A percentile compares a stretch with the other conserved stretches of the same genome.
These are phyloP conservation scores for Coniella vitis DNA, from an alignment of 2,329 filamentous ascomycete species.

Conservation along the genomic window DNA sequence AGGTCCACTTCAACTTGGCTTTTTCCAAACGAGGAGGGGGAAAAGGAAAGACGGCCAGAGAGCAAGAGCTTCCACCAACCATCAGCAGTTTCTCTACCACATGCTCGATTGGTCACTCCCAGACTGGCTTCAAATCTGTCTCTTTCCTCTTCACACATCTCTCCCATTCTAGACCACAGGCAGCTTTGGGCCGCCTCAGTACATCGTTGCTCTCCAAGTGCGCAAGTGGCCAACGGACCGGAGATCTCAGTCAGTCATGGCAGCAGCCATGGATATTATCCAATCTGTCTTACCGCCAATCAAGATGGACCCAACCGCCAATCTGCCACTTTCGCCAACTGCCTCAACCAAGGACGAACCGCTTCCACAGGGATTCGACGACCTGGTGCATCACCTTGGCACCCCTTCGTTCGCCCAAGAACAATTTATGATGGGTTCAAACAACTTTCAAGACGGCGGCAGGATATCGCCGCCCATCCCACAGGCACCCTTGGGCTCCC, in stretches of 20 bases:
- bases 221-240: conserved; percentile 2
- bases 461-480: conserved; percentile 33
- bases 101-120: background rate
- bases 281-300: conserved; percentile 9
- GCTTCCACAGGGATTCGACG: conserved; percentile 35
- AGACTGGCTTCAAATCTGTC: conserved; percentile 1
- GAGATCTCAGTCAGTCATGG: conserved; percentile 7
- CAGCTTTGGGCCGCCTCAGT: conserved; percentile 3
- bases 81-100: background rate
- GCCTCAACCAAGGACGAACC: conserved; percentile 29
- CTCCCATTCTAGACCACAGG: background rate
- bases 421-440: conserved; percentile 22
- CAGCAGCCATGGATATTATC: conserved; percentile 11
- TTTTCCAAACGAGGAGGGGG: conserved; percentile 1
- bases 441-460: conserved; percentile 29
- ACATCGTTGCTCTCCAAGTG: conserved; percentile 1
- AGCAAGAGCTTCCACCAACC: conserved; percentile 2
- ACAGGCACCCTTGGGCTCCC: conserved; percentile 20
- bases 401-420: conserved; percentile 23
- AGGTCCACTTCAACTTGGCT: conserved; percentile 6
- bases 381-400: conserved; percentile 38
- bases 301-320: conserved; percentile 29
- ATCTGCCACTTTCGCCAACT: conserved; percentile 38
- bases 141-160: background rate
- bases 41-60: background rate